These are phyloP conservation scores for Lactarius hengduanensis DNA, from an alignment of 768 basidiomycete species.

Conservation along the genomic window DNA sequence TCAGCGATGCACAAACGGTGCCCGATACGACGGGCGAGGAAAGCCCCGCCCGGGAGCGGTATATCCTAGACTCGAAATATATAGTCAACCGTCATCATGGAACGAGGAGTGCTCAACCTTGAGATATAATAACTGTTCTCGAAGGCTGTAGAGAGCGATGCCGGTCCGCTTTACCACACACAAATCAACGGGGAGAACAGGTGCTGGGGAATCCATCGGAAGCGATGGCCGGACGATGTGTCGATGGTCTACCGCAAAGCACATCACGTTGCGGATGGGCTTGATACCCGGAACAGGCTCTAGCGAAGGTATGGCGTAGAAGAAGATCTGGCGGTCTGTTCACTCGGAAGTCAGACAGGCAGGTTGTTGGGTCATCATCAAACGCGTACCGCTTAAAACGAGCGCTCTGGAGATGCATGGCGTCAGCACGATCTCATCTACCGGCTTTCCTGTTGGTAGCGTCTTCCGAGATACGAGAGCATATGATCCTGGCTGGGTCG, in stretches of 20 bases:
- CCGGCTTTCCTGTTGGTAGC: constrained; percentile 57
- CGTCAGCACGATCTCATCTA: constrained; percentile 79
- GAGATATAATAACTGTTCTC: constrained; percentile 59
- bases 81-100: constrained; percentile 3
- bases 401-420: constrained; percentile 73
- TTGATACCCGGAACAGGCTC: constrained; percentile 69
- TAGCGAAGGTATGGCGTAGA: constrained; percentile 78
- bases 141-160: constrained; percentile 63
- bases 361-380: constrained; percentile 20
- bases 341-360: constrained; percentile 14
- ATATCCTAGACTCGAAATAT: constrained; percentile 53
- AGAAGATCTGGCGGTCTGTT: constrained; percentile 63
- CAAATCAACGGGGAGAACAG: constrained; percentile 59
- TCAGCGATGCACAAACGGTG: constrained; percentile 73
- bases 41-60: constrained; percentile 57
- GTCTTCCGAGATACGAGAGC: constrained; percentile 48
- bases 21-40: constrained; percentile 60
- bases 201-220: constrained; percentile 38
- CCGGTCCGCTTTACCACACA: constrained; percentile 67
- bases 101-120: constrained; percentile 45
- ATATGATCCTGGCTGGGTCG: constrained; percentile 32
- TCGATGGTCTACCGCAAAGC: constrained; percentile 80
- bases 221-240: constrained; percentile 56
- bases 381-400: constrained; percentile 65
- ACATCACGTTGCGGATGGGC: constrained; percentile 76